Evolutionary conservation across 345 rosid species (phyloP).

Genomic region (Noccaea bulbosa): DNA sequence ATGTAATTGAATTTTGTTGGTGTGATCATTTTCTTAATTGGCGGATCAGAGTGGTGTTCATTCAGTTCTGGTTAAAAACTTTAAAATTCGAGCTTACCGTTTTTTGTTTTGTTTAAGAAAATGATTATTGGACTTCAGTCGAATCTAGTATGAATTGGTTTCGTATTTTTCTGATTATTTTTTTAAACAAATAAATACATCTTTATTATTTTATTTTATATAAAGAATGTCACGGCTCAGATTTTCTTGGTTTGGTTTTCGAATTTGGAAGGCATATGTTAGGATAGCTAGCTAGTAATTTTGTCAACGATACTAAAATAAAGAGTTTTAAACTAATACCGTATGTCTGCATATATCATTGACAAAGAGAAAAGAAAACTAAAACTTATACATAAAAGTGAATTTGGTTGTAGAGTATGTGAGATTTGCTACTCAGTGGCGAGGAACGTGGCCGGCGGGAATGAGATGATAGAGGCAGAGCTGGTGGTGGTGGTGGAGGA

Average conservation of each 20-base stretch:
- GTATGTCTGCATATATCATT: neutral
- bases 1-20: too few relatives aligned
- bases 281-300: neutral
- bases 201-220: too few relatives aligned
- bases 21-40: too few relatives aligned
- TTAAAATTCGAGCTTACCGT: too few relatives aligned
- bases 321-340: too few relatives aligned
- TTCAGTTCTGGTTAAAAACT: neutral
- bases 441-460: slow-evolving; percentile 56
- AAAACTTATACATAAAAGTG: neutral
- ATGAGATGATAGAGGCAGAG: slow-evolving; percentile 46
- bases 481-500: slow-evolving; percentile 38
- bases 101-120: too few relatives aligned
- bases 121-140: too few relatives aligned
- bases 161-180: too few relatives aligned
- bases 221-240: too few relatives aligned
- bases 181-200: too few relatives aligned
- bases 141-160: too few relatives aligned
- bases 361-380: neutral
- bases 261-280: neutral
- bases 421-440: slow-evolving; percentile 80
- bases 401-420: slow-evolving; percentile 58
- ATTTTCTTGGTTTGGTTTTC: too few relatives aligned
- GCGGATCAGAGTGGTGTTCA: neutral
- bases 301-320: neutral